Percentiles rank a stretch among this genome's conserved stretches.
These are phyloP conservation scores for Ceratocystis huliohia DNA, from an alignment of 2,329 filamentous ascomycete species.

Conservation along the genomic window DNA sequence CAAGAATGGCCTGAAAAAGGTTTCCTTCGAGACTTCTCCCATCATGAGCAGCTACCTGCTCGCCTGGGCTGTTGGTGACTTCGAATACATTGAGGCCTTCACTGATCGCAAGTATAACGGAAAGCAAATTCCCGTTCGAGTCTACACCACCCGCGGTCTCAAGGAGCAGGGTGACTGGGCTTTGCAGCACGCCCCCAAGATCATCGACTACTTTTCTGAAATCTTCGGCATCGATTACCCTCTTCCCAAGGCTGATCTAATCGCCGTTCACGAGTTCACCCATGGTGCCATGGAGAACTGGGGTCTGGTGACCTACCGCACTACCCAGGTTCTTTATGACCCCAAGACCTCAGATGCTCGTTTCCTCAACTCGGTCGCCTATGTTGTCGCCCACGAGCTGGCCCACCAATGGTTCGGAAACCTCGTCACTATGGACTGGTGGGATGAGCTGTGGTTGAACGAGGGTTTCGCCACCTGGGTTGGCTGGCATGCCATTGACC, in stretches of 20 bases:
- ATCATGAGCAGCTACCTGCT: slow-evolving; percentile 86
- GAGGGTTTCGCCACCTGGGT: slow-evolving; percentile 98
- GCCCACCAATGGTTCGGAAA: slow-evolving; percentile 96
- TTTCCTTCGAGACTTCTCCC: slow-evolving; percentile 72
- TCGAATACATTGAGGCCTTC: slow-evolving; percentile 87
- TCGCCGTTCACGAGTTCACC: slow-evolving; percentile 87
- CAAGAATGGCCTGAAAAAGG: slow-evolving; percentile 53
- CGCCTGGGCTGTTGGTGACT: slow-evolving; percentile 92
- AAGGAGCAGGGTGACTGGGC: slow-evolving; percentile 86
- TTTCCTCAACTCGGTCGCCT: slow-evolving; percentile 88
- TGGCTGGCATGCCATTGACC: slow-evolving; percentile 82
- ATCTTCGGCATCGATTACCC: slow-evolving; percentile 89
- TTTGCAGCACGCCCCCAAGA: slow-evolving; percentile 78
- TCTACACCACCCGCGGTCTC: slow-evolving; percentile 90
- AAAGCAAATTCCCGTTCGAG: slow-evolving; percentile 78
- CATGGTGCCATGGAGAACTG: slow-evolving; percentile 89
- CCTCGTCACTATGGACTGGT: slow-evolving; percentile 94
- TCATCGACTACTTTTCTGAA: slow-evolving; percentile 94
- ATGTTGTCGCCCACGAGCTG: slow-evolving; percentile 95
- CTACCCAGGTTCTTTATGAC: slow-evolving; percentile 91
- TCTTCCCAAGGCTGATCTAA: slow-evolving; percentile 77
- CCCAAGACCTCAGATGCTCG: slow-evolving; percentile 78
- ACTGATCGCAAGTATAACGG: slow-evolving; percentile 85
- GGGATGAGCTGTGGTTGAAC: slow-evolving; percentile 86
- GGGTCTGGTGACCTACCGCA: slow-evolving; percentile 91